Percentiles rank a stretch among this genome's conserved stretches.
Conservation (phyloP, 345 rosid species). For the Rhodomyrtus tomentosa region DNA sequence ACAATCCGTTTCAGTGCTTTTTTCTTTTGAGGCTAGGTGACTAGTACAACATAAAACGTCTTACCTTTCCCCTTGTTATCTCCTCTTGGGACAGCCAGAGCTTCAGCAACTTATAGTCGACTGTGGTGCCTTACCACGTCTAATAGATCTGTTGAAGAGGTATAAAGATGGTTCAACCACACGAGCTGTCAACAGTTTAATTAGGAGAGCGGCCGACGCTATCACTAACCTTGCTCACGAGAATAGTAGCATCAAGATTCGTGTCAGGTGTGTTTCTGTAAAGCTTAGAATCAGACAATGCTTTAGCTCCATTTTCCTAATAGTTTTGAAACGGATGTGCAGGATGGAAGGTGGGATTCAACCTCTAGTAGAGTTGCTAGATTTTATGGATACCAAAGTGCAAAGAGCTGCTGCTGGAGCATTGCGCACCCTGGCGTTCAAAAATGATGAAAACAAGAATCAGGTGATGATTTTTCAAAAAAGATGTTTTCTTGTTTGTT, state of each 20-base stretch:
- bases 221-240: constrained; percentile 98
- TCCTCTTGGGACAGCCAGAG: constrained; percentile 73
- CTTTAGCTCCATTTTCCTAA: neutral
- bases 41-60: neutral
- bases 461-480: constrained; percentile 29
- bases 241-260: constrained; percentile 89
- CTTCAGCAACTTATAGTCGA: constrained; percentile 94
- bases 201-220: constrained; percentile 98
- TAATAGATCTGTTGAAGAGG: constrained; percentile 73
- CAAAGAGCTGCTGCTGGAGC: constrained; percentile 99
- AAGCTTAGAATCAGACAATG: neutral
- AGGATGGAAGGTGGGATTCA: constrained; percentile 97
- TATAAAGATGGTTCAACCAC: constrained; percentile 46
- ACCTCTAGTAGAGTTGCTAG: constrained; percentile 92
- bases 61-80: constrained; percentile 9
- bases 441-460: constrained; percentile 90
- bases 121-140: constrained; percentile 74
- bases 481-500: neutral
- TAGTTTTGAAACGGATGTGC: constrained; percentile 4
- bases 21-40: neutral
- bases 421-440: constrained; percentile 88
- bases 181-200: constrained; percentile 78
- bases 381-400: constrained; percentile 74
- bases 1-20: neutral
- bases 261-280: constrained; percentile 60